Percentiles rank a stretch among this genome's conserved stretches.
phyloP scores from a whole-genome alignment of 2,329 filamentous ascomycete species.

The Amylocarpus encephaloides region DNA sequence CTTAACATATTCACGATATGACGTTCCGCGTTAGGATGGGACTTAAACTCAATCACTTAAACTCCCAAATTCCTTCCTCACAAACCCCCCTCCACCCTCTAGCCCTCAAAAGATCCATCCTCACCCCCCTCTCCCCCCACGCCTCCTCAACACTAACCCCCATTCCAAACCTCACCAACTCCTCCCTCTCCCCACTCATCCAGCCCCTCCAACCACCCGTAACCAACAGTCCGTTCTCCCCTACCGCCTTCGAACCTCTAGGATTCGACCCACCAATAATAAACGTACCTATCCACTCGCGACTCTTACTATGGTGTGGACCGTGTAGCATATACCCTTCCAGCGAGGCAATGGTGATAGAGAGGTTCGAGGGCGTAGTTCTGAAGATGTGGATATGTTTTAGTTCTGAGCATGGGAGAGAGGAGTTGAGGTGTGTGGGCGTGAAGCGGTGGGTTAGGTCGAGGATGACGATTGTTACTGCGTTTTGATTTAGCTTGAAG shows the following conservation, averaged over 20 bases:
- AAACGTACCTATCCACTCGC: slow-evolving; percentile 27
- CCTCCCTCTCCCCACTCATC: slow-evolving; percentile 27
- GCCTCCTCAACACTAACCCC: slow-evolving; percentile 29
- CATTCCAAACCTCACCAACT: slow-evolving; percentile 17
- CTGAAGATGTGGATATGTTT: slow-evolving; percentile 29
- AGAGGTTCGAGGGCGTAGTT: slow-evolving; percentile 14
- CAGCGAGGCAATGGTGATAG: slow-evolving; percentile 20
- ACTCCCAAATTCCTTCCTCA: slow-evolving; percentile 20
- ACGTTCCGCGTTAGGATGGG: too few species aligned
- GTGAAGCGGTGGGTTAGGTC: slow-evolving; percentile 53
- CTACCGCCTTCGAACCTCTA: not conserved
- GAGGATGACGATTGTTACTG: slow-evolving; percentile 41
- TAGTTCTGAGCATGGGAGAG: slow-evolving; percentile 11
- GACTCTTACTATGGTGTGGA: slow-evolving; percentile 21
- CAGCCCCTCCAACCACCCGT: slow-evolving; percentile 28
- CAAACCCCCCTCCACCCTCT: slow-evolving; percentile 24
- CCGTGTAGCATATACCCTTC: slow-evolving; percentile 29
- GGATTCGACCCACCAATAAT: slow-evolving; percentile 19
- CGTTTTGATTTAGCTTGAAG: slow-evolving; percentile 36
- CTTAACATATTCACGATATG: too few species aligned
- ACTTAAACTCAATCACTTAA: not conserved
- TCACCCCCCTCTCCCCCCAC: slow-evolving; percentile 19
- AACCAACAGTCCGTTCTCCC: slow-evolving; percentile 10
- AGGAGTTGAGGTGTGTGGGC: slow-evolving; percentile 28
- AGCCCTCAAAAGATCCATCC: slow-evolving; percentile 17